Conservation (phyloP, 108 stramenopile genomes). For the Pseudonitzschia delicatissima region DNA sequence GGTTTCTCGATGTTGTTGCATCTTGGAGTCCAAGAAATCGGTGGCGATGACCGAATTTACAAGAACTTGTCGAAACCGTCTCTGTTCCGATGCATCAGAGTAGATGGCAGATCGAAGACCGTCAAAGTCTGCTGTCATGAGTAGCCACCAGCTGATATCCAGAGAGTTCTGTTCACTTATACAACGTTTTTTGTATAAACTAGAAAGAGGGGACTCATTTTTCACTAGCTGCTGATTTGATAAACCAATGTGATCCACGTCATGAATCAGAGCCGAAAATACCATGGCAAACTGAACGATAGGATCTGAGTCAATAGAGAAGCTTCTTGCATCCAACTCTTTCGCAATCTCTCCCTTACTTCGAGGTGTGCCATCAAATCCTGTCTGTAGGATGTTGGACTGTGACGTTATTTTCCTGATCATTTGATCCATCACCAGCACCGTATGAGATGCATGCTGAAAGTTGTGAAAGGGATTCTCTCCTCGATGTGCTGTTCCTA, state of each 20-base stretch:
- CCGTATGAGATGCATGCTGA: slow-evolving; percentile 43
- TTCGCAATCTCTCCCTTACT: not conserved
- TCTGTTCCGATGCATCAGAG: slow-evolving; percentile 21
- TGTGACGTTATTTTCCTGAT: not conserved
- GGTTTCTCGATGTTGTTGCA: not conserved
- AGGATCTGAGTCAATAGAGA: slow-evolving; percentile 25
- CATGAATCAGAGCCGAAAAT: slow-evolving; percentile 51
- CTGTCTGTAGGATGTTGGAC: no score
- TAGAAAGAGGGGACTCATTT: slow-evolving; percentile 30
- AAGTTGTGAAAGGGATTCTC: slow-evolving; percentile 44
- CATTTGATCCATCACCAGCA: not conserved
- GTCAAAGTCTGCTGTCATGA: slow-evolving; percentile 26
- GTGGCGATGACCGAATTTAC: slow-evolving; percentile 52
- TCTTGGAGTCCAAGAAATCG: slow-evolving; percentile 26
- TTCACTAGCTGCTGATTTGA: slow-evolving; percentile 22
- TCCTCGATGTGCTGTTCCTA: slow-evolving; percentile 35
- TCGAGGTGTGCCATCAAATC: not conserved
- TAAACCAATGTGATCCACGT: slow-evolving; percentile 43
- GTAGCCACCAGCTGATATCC: slow-evolving; percentile 43
- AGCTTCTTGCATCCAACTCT: slow-evolving; percentile 8
- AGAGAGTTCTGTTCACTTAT: slow-evolving; percentile 51
- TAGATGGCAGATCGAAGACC: slow-evolving; percentile 35
- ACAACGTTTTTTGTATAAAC: slow-evolving; percentile 54
- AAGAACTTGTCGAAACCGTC: slow-evolving; percentile 45
- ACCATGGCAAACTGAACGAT: slow-evolving; percentile 41